phyloP scores from a whole-genome alignment of 192 early-diverging fungal genomes.

The Podila horticola region DNA sequence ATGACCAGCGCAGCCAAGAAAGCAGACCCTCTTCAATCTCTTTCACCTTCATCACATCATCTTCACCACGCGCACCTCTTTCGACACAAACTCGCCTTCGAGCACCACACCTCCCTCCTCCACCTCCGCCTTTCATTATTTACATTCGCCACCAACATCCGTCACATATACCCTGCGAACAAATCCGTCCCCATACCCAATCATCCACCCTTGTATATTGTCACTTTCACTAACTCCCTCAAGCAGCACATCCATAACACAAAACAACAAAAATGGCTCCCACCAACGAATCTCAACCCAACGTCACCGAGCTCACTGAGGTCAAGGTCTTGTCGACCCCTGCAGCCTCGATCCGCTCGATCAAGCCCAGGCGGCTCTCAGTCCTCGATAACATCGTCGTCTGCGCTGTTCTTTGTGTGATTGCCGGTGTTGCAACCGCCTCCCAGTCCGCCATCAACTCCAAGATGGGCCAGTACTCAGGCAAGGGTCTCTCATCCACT shows the following conservation, averaged over 20 bases:
- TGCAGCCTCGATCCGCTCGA: background rate
- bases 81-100: too few species aligned
- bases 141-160: background rate
- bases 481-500: conserved; percentile 3
- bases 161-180: background rate
- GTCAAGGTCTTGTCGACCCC: conserved; percentile 4
- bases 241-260: background rate
- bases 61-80: too few species aligned
- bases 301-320: background rate
- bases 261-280: background rate
- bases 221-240: background rate
- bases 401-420: background rate
- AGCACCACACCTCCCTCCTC: background rate
- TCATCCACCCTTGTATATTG: background rate
- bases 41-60: too few species aligned
- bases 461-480: background rate
- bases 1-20: too few species aligned
- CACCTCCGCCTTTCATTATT: background rate
- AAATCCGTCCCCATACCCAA: background rate
- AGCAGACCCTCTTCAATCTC: too few species aligned
- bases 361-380: conserved; percentile 1
- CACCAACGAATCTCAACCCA: background rate
- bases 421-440: conserved; percentile 2
- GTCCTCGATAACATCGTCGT: background rate
- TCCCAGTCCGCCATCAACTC: conserved; percentile 1